phyloP scores from a whole-genome alignment of 345 rosid genomes.

The Salix koriyanagi region DNA sequence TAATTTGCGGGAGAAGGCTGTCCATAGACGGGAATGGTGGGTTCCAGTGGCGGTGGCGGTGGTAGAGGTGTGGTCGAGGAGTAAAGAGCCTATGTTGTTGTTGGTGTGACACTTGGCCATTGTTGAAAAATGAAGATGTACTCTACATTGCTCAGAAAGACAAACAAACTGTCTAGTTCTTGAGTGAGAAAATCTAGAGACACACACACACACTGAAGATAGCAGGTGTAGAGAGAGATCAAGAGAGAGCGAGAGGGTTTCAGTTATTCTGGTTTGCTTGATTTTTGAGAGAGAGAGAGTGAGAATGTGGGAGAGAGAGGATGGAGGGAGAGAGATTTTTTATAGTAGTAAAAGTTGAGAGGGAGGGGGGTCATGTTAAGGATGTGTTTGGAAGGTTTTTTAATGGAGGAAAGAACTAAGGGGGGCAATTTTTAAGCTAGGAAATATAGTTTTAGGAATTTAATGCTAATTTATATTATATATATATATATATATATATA shows the following conservation, averaged over 20 bases:
- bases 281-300: not conserved
- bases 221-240: not conserved
- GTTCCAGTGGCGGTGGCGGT: conserved; percentile 20
- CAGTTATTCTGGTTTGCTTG: not conserved
- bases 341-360: too few species aligned
- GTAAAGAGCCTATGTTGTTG: conserved; percentile 67
- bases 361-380: not conserved
- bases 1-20: conserved; percentile 56
- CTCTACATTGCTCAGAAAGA: too few species aligned
- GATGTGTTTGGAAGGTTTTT: not conserved
- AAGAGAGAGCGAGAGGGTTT: not conserved
- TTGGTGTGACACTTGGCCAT: conserved; percentile 77
- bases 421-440: too few species aligned
- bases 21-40: conserved; percentile 55
- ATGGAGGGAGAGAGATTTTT: not conserved
- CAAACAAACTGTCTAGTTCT: too few species aligned
- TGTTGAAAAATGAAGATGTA: not conserved
- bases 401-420: not conserved
- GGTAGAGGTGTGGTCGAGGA: conserved; percentile 43
- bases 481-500: too few species aligned
- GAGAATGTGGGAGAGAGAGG: not conserved
- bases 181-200: not conserved
- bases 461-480: too few species aligned
- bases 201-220: conserved; percentile 4
- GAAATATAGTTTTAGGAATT: too few species aligned